A percentile compares a stretch with the other conserved stretches of the same genome.
Evolutionary conservation across 1,284 basidiomycete species (phyloP).

Genomic region (Coriolopsis trogii): DNA sequence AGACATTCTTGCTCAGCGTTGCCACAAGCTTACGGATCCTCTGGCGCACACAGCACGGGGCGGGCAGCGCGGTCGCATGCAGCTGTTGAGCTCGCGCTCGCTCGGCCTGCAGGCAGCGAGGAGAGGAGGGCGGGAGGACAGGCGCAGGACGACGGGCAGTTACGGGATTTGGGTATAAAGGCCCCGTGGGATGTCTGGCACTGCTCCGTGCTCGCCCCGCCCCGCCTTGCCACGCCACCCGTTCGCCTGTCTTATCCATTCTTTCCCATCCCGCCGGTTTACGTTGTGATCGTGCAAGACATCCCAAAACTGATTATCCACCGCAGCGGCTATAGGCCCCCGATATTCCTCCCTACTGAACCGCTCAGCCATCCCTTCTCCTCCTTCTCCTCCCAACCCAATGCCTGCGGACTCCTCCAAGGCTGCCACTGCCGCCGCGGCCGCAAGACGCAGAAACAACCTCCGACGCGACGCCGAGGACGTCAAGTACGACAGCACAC

Average conservation of each 20-base stretch:
- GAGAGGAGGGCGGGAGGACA: neutral
- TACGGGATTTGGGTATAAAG: constrained; percentile 21
- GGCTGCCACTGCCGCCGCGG: constrained; percentile 25
- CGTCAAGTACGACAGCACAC: constrained; percentile 33
- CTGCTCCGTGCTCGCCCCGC: neutral
- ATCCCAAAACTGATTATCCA: constrained; percentile 19
- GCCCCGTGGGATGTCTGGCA: constrained; percentile 1
- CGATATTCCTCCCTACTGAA: constrained; percentile 3
- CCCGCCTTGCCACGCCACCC: neutral
- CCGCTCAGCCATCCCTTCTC: constrained; percentile 11
- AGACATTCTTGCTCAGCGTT: too few species aligned
- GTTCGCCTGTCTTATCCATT: constrained; percentile 6
- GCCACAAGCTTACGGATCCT: too few species aligned
- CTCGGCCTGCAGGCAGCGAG: neutral
- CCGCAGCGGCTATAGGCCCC: constrained; percentile 21
- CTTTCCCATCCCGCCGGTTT: constrained; percentile 18
- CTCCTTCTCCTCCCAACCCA: constrained; percentile 22
- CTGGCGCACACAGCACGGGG: too few species aligned
- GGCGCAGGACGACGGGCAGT: neutral
- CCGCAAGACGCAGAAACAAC: constrained; percentile 29
- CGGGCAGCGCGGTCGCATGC: too few species aligned
- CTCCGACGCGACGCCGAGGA: constrained; percentile 33
- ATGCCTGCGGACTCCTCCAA: constrained; percentile 39
- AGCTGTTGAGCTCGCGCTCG: neutral
- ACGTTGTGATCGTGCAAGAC: constrained; percentile 16